Conservation (phyloP, 805 yeast genomes). For the Starmerella ratchasimensis region DNA sequence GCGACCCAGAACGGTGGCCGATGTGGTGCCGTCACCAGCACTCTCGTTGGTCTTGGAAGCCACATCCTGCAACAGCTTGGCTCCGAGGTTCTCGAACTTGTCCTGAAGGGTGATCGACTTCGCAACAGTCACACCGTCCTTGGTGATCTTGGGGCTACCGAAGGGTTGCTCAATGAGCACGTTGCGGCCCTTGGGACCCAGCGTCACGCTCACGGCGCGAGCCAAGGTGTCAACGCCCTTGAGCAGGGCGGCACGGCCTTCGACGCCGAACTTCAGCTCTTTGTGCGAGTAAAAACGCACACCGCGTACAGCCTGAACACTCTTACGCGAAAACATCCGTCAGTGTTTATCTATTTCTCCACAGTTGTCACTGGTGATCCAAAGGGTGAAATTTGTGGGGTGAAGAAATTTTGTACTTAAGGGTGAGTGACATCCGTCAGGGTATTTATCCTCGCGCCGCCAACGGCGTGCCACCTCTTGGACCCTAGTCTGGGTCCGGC, state of each 20-base stretch:
- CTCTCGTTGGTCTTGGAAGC: constrained; percentile 93
- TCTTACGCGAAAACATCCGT: constrained; percentile 13
- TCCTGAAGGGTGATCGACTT: constrained; percentile 67
- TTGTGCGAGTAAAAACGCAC: constrained; percentile 46
- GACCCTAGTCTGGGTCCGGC: too few relatives aligned
- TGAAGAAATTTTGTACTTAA: too few relatives aligned
- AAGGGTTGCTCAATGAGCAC: constrained; percentile 92
- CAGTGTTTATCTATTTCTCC: too few relatives aligned
- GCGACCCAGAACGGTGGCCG: constrained; percentile 92
- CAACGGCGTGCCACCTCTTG: too few relatives aligned
- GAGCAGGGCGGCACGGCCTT: constrained; percentile 87
- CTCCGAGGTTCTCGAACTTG: constrained; percentile 93
- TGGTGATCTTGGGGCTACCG: constrained; percentile 95
- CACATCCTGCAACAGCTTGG: constrained; percentile 87
- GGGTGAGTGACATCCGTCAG: too few relatives aligned
- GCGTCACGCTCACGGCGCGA: constrained; percentile 89
- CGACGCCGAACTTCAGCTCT: constrained; percentile 92
- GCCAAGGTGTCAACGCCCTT: constrained; percentile 92
- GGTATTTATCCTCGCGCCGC: too few relatives aligned
- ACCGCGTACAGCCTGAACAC: constrained; percentile 15
- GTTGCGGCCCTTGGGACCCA: constrained; percentile 97
- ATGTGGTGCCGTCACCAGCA: constrained; percentile 98
- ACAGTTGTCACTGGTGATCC: too few relatives aligned
- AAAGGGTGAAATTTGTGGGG: background rate
- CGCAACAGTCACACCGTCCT: constrained; percentile 98